A percentile compares a stretch with the other conserved stretches of the same genome.
Evolutionary conservation across 1,139 yeast species (phyloP).

Genomic region (Blastobotrys illinoisensis): DNA sequence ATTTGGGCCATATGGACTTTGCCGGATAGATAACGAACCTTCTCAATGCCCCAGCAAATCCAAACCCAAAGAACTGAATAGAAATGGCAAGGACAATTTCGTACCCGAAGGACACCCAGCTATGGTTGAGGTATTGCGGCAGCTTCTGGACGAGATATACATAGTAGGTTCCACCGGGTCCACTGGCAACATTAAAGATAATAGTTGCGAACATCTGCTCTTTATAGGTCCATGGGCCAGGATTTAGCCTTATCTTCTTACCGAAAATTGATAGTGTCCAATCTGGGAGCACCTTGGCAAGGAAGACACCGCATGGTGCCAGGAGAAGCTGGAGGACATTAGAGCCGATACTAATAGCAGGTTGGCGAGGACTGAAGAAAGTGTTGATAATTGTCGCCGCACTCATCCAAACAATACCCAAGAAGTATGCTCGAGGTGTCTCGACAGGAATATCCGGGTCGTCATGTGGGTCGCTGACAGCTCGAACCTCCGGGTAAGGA

Average conservation of each 20-base stretch:
- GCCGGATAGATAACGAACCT: constrained; percentile 52
- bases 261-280: constrained; percentile 40
- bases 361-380: constrained; percentile 51
- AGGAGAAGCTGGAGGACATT: constrained; percentile 51
- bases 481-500: constrained; percentile 58
- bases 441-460: constrained; percentile 37
- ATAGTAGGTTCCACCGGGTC: constrained; percentile 28
- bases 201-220: constrained; percentile 62
- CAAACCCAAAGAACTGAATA: constrained; percentile 55
- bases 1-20: constrained; percentile 53
- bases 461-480: constrained; percentile 44
- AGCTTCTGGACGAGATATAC: constrained; percentile 40
- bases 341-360: constrained; percentile 41
- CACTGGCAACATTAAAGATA: constrained; percentile 32
- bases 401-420: constrained; percentile 50
- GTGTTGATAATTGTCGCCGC: constrained; percentile 52
- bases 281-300: constrained; percentile 39
- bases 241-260: constrained; percentile 40
- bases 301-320: constrained; percentile 38
- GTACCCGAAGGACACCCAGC: constrained; percentile 46
- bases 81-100: constrained; percentile 46
- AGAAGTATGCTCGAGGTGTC: constrained; percentile 49
- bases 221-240: constrained; percentile 60
- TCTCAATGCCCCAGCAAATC: constrained; percentile 57
- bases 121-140: constrained; percentile 36